Base-by-base conservation (phyloP, 371 early-diverging fungal genomes). In the Mucor mucedo region DNA sequence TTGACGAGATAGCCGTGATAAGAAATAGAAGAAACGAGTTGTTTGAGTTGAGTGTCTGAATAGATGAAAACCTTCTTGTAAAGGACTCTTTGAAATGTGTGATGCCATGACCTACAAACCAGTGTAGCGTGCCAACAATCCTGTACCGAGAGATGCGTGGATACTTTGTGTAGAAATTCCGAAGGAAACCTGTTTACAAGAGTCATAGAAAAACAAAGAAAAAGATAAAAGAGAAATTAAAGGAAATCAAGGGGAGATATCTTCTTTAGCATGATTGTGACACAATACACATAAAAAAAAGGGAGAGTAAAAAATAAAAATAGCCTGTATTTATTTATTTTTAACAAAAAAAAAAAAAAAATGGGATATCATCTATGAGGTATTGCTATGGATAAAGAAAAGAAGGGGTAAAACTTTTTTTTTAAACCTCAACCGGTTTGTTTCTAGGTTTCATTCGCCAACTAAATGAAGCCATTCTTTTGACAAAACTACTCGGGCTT, bases 401-500 rank as follows among this genome's bases (percentile, higher is more conserved):
- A 38, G 35, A 53, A 28, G 60, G 60, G 60, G 16, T 45, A 42
- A 33, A 35, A 10, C 40, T 21, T 35, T 40, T 10, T 21, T 21
- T 21, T 56, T 56, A 68, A 55, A 55, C 49, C 53, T 62, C 70
- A 32, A 66, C 63, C 44, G 66, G 32, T 50, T 66, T 70, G 28
- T 56, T 47, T 33, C 66, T 59, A 21, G 65, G 45, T 48, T 70
- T 70, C 52, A 71, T 72, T 16, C 69, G 68, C 49, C 72, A 71
- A 40, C 66, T 70, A 55, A 79, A 58, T 2, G 76, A 69, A 35
- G 79, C 69, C 71, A 79, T 72, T 44, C 76, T 62, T 49, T 72
- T 73, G 5, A 79, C 76, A 72, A 79, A 79, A 32, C 68, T 72
- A 39, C 21, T 33, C 35, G 35, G 1, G 2, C 13, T 44, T 7